Conservation (phyloP, 2,329 filamentous ascomycete genomes). For the Cercospora zeae-maydis region DNA sequence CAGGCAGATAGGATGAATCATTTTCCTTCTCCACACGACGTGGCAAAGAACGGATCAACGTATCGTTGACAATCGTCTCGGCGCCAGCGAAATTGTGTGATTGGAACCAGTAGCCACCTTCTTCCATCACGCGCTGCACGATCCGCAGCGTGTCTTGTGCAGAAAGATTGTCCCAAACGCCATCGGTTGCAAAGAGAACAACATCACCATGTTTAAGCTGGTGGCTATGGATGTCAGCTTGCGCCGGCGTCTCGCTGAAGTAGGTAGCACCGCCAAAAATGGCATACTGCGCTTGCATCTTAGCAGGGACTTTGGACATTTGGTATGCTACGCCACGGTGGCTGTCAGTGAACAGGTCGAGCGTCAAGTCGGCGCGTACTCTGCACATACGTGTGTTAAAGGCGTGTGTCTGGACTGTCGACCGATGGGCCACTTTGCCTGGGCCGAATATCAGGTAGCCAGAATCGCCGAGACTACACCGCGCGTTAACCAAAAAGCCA, state of each 20-base stretch:
- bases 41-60: conserved; percentile 25
- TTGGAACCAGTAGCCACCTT: conserved; percentile 38
- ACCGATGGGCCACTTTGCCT: conserved; percentile 79
- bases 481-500: conserved; percentile 4
- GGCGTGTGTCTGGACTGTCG: conserved; percentile 84
- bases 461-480: conserved; percentile 72
- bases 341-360: neutral
- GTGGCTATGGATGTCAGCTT: conserved; percentile 76
- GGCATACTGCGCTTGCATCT: conserved; percentile 72
- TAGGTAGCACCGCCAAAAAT: conserved; percentile 70
- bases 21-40: conserved; percentile 27
- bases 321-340: conserved; percentile 61
- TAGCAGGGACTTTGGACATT: conserved; percentile 78
- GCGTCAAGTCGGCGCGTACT: neutral
- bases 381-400: conserved; percentile 74
- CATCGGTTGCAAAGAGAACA: conserved; percentile 89
- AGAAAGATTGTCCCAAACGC: conserved; percentile 92
- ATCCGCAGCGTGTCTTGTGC: conserved; percentile 83
- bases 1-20: conserved; percentile 62
- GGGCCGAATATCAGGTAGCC: conserved; percentile 84
- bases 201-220: conserved; percentile 84
- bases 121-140: conserved; percentile 65
- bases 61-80: conserved; percentile 33
- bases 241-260: conserved; percentile 76
- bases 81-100: conserved; percentile 28